These are phyloP conservation scores for Balansia obtecta DNA, from an alignment of 2,329 filamentous ascomycete genomes.

Conservation along the genomic window DNA sequence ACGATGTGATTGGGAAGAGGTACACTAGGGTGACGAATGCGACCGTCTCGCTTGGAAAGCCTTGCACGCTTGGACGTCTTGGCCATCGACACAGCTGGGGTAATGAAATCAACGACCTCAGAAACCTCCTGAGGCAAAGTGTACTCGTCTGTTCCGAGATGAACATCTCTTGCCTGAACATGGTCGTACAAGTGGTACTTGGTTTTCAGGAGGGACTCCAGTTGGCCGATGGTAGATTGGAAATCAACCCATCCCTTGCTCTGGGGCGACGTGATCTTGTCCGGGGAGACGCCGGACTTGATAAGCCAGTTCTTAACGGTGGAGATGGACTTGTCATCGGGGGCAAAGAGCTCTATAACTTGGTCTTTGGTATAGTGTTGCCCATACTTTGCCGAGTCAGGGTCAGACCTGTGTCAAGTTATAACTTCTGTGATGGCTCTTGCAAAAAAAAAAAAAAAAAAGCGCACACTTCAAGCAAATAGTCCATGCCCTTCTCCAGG, in stretches of 20 bases:
- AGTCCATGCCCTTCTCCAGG: conserved; percentile 29
- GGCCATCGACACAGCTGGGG: conserved; percentile 20
- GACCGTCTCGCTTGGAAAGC: neutral
- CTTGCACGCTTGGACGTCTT: neutral
- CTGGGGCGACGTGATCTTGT: conserved; percentile 35
- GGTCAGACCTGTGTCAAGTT: conserved; percentile 20
- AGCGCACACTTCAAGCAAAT: conserved; percentile 29
- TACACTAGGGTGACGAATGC: neutral
- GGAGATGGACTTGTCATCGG: conserved; percentile 30
- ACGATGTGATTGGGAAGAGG: neutral
- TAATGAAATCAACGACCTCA: conserved; percentile 28
- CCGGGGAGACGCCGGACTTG: conserved; percentile 33
- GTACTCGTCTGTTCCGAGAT: conserved; percentile 29
- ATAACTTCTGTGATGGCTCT: too few species aligned
- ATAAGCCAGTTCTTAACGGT: conserved; percentile 41
- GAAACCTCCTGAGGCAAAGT: conserved; percentile 24
- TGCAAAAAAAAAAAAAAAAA: too few species aligned
- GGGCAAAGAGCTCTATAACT: conserved; percentile 31
- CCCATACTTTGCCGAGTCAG: conserved; percentile 31
- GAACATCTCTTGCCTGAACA: conserved; percentile 16
- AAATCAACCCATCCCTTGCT: conserved; percentile 42
- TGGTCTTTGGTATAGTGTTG: conserved; percentile 33
- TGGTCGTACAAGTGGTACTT: conserved; percentile 40
- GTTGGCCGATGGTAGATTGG: conserved; percentile 39
- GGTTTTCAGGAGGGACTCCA: conserved; percentile 38